phyloP scores from a whole-genome alignment of 1,139 yeast species.

The Casaregolazyma suthepensis region DNA sequence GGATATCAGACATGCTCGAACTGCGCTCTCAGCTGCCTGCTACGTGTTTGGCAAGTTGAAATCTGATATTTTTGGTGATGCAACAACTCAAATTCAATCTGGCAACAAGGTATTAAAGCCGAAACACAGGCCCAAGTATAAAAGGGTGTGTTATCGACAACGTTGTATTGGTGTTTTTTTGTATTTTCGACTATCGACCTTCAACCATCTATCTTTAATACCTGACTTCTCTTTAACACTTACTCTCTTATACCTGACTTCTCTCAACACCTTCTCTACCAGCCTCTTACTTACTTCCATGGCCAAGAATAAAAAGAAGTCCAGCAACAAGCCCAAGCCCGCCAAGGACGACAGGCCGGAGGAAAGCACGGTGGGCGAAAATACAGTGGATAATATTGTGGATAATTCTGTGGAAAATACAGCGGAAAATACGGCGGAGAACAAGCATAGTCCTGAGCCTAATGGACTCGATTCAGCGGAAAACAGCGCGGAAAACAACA shows the following conservation, averaged over 20 bases:
- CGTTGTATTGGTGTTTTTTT: background rate
- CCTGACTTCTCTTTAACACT: too few relatives aligned
- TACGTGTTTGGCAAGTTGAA: background rate
- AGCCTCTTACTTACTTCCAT: too few relatives aligned
- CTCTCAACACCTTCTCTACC: too few relatives aligned
- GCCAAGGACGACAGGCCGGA: slow-evolving; percentile 5
- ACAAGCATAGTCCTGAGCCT: background rate
- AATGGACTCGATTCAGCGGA: slow-evolving; percentile 8
- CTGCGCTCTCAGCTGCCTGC: too few relatives aligned
- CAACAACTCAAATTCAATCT: background rate
- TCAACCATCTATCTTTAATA: too few relatives aligned
- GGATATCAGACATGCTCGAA: background rate
- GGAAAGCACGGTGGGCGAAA: background rate
- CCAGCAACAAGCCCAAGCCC: slow-evolving; percentile 1
- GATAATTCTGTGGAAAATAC: background rate
- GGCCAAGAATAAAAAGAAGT: slow-evolving; percentile 8
- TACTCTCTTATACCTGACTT: too few relatives aligned
- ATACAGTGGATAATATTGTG: background rate
- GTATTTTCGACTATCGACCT: too few relatives aligned
- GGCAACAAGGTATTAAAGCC: background rate
- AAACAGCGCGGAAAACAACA: slow-evolving; percentile 11
- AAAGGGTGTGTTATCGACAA: background rate
- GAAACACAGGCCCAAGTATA: background rate
- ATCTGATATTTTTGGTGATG: background rate
- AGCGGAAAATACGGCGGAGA: slow-evolving; percentile 13